Evolutionary conservation across 352 stramenopile genomes (phyloP), one percentile per base, ranked within the genome.

Genomic region (Thalassiosira allenii): DNA sequence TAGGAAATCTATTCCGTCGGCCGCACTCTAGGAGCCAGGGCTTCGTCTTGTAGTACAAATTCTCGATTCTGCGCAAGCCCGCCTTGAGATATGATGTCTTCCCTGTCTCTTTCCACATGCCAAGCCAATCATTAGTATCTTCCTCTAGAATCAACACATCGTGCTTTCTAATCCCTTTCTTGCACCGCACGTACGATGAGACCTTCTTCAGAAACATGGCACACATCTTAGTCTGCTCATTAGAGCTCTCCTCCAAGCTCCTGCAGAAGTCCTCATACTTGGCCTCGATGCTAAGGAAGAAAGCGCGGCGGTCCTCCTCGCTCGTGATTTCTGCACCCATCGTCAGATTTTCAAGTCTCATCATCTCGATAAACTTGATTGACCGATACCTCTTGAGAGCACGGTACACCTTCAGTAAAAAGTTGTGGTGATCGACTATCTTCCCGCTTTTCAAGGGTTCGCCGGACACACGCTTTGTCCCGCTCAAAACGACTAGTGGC

Each of bases 371-470:
- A 25, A 54, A 54, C 9, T 25, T 9, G 9, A 25, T 5, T 25
- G 5, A 54, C n/a, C 44, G 6, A 6, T 25, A 25, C 44, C 44
- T 54, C 11, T 8, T 22, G 6, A 54, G 44, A 9, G 56, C 56
- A 3, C n/a, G 4, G 33, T 67, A 37, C 2, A 67, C 58, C 2
- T 53, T 1, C 9, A 67, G 5, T 23, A 67, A n/a, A 53, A 67
- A 52, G 20, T 67, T 67, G 33, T 67, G 58, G 20, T 67, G 58
- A n/a, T 67, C 58, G 44, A 67, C 52, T 25, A 67, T 67, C 27
- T 52, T 67, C 14, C 33, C 33, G 11, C 37, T 29, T 12, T 27
- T 27, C 9, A 67, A 53, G 3, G 33, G 29, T 53, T 67, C 58
- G 12, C 58, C 58, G 8, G 58, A 52, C 4, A 67, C 9, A 1